Conservation (phyloP, 1,139 yeast genomes). For the Debaryomyces robertsiae region DNA sequence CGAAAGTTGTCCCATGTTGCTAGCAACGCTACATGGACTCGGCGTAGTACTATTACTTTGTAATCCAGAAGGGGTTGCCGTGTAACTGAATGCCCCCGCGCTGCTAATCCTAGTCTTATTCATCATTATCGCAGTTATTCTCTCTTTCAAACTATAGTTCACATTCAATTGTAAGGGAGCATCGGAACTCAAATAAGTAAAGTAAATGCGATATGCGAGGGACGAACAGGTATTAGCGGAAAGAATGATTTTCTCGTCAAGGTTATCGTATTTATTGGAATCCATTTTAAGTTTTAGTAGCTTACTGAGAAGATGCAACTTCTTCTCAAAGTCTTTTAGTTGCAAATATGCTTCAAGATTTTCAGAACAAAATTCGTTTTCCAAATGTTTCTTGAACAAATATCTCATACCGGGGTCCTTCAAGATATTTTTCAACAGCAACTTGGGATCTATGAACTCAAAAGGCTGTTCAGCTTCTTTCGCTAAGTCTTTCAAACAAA, state of each 20-base stretch:
- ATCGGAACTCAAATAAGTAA: conserved; percentile 66
- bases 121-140: conserved; percentile 49
- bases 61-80: conserved; percentile 1
- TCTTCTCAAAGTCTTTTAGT: conserved; percentile 44
- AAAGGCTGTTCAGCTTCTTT: background rate
- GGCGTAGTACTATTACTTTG: background rate
- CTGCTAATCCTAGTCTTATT: conserved; percentile 11
- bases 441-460: background rate
- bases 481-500: conserved; percentile 3
- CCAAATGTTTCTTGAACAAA: conserved; percentile 66
- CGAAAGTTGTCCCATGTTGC: background rate
- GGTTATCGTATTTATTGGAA: conserved; percentile 14
- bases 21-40: background rate
- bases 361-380: conserved; percentile 69
- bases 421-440: conserved; percentile 50
- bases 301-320: conserved; percentile 21
- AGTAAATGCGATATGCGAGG: conserved; percentile 62
- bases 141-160: conserved; percentile 55
- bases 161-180: conserved; percentile 76
- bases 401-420: conserved; percentile 79
- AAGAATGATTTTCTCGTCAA: conserved; percentile 39
- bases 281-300: conserved; percentile 21
- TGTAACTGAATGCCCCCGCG: conserved; percentile 6
- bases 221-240: conserved; percentile 56
- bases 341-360: conserved; percentile 72